Evolutionary conservation across 2,329 filamentous ascomycete species (phyloP).

Genomic region (Fusarium oligoseptatum): DNA sequence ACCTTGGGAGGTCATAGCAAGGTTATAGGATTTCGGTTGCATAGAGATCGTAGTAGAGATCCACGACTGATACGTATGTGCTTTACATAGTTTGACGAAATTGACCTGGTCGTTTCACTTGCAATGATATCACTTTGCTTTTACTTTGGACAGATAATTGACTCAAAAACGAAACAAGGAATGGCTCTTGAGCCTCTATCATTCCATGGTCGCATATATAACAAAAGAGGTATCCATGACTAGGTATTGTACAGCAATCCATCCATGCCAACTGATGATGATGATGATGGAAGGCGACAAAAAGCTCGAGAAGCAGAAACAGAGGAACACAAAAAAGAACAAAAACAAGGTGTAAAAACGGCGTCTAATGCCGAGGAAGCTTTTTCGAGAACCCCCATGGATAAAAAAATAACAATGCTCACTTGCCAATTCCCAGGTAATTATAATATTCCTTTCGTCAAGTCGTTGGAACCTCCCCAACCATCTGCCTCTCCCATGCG

Average conservation of each 20-base stretch:
- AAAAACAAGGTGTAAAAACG: constrained; percentile 26
- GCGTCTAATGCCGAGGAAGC: constrained; percentile 20
- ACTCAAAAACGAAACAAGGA: constrained; percentile 24
- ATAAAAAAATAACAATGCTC: constrained; percentile 16
- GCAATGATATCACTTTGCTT: not conserved
- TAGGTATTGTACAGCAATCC: constrained; percentile 30
- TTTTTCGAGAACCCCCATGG: constrained; percentile 24
- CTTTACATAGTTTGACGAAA: not conserved
- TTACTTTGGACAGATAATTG: not conserved
- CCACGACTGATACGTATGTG: not conserved
- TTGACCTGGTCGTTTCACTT: not conserved
- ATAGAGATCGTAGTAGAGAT: not conserved
- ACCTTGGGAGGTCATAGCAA: not conserved
- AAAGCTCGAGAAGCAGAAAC: constrained; percentile 31
- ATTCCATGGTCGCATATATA: constrained; percentile 33
- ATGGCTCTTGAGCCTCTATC: constrained; percentile 32
- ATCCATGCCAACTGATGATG: constrained; percentile 6
- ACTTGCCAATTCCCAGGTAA: constrained; percentile 25
- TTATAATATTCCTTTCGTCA: constrained; percentile 45
- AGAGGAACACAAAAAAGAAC: constrained; percentile 26
- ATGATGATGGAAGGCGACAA: constrained; percentile 8
- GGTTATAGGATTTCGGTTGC: not conserved
- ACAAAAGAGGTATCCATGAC: constrained; percentile 44
- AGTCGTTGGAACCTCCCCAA: constrained; percentile 38
- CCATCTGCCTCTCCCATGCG: constrained; percentile 2